Conservation (phyloP, 1,284 basidiomycete genomes). For the Austroboletus novae-zelandiae region DNA sequence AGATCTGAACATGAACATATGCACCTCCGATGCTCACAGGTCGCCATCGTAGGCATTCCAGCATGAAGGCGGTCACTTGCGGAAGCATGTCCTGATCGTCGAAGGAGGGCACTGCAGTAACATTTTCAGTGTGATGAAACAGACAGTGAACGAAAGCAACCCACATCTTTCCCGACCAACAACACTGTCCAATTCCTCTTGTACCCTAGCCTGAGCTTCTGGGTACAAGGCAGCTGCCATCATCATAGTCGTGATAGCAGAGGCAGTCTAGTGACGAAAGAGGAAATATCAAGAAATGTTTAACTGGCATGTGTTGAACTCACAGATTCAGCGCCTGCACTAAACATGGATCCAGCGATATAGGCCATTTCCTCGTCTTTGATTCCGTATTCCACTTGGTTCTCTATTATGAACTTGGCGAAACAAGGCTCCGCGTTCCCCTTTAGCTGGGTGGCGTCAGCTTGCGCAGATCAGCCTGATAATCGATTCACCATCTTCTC, state of each 20-base stretch:
- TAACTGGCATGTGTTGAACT: constrained; percentile 1
- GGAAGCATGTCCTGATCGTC: constrained; percentile 22
- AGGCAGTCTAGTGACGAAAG: constrained; percentile 8
- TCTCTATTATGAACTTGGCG: constrained; percentile 19
- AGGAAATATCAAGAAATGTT: background rate
- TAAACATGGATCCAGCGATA: constrained; percentile 40
- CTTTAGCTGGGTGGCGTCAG: constrained; percentile 8
- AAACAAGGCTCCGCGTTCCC: constrained; percentile 17
- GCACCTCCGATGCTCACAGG: constrained; percentile 27
- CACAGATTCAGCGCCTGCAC: constrained; percentile 40
- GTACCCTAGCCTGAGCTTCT: constrained; percentile 38
- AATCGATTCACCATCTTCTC: constrained; percentile 40
- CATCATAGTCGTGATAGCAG: constrained; percentile 38
- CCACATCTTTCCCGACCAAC: constrained; percentile 37
- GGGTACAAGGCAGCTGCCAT: constrained; percentile 46
- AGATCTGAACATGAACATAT: background rate
- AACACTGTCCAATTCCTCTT: constrained; percentile 41
- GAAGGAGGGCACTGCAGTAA: constrained; percentile 19
- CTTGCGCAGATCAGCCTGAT: background rate
- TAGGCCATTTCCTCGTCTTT: constrained; percentile 28
- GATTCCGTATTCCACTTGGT: constrained; percentile 14
- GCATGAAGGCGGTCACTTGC: constrained; percentile 28
- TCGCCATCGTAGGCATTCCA: constrained; percentile 33
- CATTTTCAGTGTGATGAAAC: background rate
- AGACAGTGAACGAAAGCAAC: constrained; percentile 1